A percentile compares a stretch with the other conserved stretches of the same genome.
phyloP scores from a whole-genome alignment of 2,329 filamentous ascomycete species.

The Fusarium siculi region DNA sequence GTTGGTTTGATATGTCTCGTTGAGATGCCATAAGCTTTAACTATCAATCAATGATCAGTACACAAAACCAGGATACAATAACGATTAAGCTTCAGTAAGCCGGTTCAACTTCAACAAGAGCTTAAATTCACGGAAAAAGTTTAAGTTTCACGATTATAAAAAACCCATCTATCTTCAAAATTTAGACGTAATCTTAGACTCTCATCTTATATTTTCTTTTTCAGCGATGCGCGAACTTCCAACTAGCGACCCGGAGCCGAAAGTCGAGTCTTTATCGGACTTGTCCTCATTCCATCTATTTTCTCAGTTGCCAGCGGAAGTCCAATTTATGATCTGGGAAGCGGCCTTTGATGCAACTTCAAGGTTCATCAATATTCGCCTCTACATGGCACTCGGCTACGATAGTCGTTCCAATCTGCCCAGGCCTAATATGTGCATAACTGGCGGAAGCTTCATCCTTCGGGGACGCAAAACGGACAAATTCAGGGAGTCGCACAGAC shows the following conservation, averaged over 20 bases:
- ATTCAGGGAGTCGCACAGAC: background rate
- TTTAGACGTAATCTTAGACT: rapidly evolving
- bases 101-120: no score
- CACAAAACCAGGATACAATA: background rate
- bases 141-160: background rate
- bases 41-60: no score
- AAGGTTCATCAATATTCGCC: background rate
- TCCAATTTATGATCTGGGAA: background rate
- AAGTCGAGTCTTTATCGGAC: background rate
- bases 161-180: no score
- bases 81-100: background rate
- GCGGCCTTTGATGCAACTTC: background rate
- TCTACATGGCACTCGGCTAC: background rate
- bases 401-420: background rate
- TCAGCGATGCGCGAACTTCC: background rate
- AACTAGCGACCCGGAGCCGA: background rate
- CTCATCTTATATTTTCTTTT: background rate
- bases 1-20: no score
- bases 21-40: no score
- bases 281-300: background rate
- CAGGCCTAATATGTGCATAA: background rate
- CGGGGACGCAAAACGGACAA: background rate
- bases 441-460: background rate
- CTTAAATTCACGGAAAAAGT: background rate
- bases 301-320: background rate